These are phyloP conservation scores for Massospora cicadina DNA, from an alignment of 371 early-diverging fungal genomes.

Conservation along the genomic window DNA sequence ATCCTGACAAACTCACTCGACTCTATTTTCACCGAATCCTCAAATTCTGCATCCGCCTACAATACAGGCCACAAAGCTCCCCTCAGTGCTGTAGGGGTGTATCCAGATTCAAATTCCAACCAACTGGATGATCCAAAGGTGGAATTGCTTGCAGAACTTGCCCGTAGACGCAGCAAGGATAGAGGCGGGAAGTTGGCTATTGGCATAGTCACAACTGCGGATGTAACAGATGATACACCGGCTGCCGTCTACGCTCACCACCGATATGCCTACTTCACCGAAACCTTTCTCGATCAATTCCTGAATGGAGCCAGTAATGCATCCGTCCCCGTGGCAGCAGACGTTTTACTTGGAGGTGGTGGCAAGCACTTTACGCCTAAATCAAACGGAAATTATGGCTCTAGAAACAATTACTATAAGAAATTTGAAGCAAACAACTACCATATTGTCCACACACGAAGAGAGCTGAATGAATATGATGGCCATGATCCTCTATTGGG, in stretches of 20 bases:
- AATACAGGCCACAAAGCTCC: slow-evolving; percentile 44
- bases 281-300: slow-evolving; percentile 40
- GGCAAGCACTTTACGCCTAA: slow-evolving; percentile 32
- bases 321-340: slow-evolving; percentile 32
- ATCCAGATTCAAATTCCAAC: slow-evolving; percentile 30
- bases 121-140: slow-evolving; percentile 40
- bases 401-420: slow-evolving; percentile 34
- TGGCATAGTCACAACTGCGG: slow-evolving; percentile 55
- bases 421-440: slow-evolving; percentile 33
- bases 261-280: slow-evolving; percentile 27
- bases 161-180: slow-evolving; percentile 47
- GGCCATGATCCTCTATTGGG: slow-evolving; percentile 38
- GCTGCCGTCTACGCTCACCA: slow-evolving; percentile 47
- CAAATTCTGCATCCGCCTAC: slow-evolving; percentile 56
- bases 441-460: slow-evolving; percentile 32
- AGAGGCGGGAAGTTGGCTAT: slow-evolving; percentile 27
- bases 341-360: slow-evolving; percentile 51
- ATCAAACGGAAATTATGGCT: slow-evolving; percentile 25
- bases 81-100: slow-evolving; percentile 41
- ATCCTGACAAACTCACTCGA: slow-evolving; percentile 51
- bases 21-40: slow-evolving; percentile 51
- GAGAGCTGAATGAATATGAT: slow-evolving; percentile 27
- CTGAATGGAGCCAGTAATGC: slow-evolving; percentile 30
- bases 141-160: slow-evolving; percentile 42
- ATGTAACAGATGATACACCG: slow-evolving; percentile 52